phyloP scores from a whole-genome alignment of 306 rosid species.

The Glycine latifolia region DNA sequence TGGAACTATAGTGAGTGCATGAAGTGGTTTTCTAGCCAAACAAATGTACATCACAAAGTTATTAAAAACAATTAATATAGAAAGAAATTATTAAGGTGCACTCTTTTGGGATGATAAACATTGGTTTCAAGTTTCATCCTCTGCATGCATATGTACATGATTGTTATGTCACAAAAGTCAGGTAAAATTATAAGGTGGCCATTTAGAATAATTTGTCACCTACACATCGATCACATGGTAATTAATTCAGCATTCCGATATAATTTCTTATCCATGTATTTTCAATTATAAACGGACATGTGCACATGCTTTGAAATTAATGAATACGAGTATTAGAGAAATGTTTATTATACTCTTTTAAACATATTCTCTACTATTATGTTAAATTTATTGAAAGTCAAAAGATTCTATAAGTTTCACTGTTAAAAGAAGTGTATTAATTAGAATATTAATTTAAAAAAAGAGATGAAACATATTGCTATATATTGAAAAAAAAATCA shows the following conservation, averaged over 20 bases:
- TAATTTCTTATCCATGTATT: background rate
- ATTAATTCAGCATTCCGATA: background rate
- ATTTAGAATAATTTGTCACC: background rate
- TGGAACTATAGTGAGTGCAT: background rate
- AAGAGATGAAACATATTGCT: background rate
- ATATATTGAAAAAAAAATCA: background rate
- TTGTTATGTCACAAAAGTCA: background rate
- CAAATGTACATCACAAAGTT: background rate
- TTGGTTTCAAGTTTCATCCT: conserved; percentile 1
- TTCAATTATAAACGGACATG: background rate
- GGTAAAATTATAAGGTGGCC: conserved; percentile 6
- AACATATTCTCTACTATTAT: too few relatives aligned
- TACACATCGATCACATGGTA: background rate
- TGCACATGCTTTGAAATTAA: background rate
- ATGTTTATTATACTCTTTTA: too few relatives aligned
- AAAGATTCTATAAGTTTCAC: too few relatives aligned
- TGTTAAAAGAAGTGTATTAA: too few relatives aligned
- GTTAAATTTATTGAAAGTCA: too few relatives aligned
- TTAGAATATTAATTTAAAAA: background rate
- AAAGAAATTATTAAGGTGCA: background rate
- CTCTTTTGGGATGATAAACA: background rate
- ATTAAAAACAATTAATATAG: background rate
- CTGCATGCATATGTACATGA: background rate
- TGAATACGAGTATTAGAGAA: background rate
- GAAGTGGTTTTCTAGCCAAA: too few relatives aligned